Percentiles rank a stretch among this genome's conserved stretches.
Evolutionary conservation across 129 eudicot species (phyloP).

Genomic region (Cynara cardunculus): DNA sequence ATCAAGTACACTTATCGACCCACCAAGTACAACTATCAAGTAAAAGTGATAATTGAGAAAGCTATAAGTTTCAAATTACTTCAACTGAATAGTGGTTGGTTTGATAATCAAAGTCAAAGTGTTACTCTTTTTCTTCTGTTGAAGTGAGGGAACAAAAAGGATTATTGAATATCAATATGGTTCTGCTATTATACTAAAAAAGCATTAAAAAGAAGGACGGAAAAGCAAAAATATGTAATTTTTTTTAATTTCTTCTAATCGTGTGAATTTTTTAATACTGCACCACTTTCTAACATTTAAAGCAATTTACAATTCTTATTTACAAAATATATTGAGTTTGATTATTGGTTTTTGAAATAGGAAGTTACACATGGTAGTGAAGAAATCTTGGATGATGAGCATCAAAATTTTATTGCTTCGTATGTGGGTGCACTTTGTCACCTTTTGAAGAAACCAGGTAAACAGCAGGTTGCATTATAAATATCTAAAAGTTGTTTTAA

Average conservation of each 20-base stretch:
- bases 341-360: constrained; percentile 24
- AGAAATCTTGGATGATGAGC: constrained; percentile 37
- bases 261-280: background rate
- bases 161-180: background rate
- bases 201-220: background rate
- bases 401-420: constrained; percentile 42
- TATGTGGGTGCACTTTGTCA: constrained; percentile 71
- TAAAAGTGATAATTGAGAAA: background rate
- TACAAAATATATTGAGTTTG: background rate
- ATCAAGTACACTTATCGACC: background rate
- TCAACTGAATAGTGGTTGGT: background rate
- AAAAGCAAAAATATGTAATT: background rate
- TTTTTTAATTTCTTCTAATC: background rate
- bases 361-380: constrained; percentile 30
- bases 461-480: background rate
- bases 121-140: background rate
- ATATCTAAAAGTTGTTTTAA: background rate
- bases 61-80: background rate
- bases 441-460: constrained; percentile 79
- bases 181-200: background rate
- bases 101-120: background rate
- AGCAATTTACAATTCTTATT: background rate
- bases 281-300: background rate
- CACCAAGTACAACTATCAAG: background rate
- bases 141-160: background rate